Evolutionary conservation across 805 yeast species (phyloP).

Genomic region (Kazachstania psychrophila): DNA sequence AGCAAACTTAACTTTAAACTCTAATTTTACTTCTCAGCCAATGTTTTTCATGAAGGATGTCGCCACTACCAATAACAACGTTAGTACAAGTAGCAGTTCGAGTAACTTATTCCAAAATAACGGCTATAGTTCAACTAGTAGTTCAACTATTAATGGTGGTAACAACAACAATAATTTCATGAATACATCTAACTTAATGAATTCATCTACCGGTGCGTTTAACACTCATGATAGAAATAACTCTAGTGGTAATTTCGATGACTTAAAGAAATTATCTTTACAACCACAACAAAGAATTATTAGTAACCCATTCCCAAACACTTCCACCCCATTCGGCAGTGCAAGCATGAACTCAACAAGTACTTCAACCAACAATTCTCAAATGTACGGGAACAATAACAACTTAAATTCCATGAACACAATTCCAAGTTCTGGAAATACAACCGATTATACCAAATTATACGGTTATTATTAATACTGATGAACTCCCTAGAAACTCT

Average conservation of each 20-base stretch:
- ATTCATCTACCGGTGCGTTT: constrained; percentile 5
- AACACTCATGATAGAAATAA: constrained; percentile 1
- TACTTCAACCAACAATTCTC: background rate
- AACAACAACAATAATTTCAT: constrained; percentile 3
- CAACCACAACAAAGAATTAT: constrained; percentile 13
- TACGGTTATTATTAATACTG: constrained; percentile 4
- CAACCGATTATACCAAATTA: background rate
- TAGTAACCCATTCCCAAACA: constrained; percentile 16
- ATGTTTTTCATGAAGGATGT: constrained; percentile 5
- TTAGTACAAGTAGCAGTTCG: constrained; percentile 11
- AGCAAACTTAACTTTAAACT: constrained; percentile 4
- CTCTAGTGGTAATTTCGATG: constrained; percentile 1
- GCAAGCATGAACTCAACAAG: background rate
- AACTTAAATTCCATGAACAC: background rate
- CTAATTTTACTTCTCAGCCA: constrained; percentile 1
- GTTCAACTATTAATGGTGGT: background rate
- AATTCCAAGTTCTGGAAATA: background rate
- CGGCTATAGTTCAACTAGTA: constrained; percentile 1
- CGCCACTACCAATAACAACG: background rate
- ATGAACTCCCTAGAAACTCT: no score
- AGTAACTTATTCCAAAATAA: constrained; percentile 11
- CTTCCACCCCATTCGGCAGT: background rate
- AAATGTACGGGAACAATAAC: background rate
- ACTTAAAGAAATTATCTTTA: constrained; percentile 1
- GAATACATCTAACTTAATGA: constrained; percentile 6